Evolutionary conservation across 257 asterid genomes (phyloP).

Genomic region (Solanum habrochaites): DNA sequence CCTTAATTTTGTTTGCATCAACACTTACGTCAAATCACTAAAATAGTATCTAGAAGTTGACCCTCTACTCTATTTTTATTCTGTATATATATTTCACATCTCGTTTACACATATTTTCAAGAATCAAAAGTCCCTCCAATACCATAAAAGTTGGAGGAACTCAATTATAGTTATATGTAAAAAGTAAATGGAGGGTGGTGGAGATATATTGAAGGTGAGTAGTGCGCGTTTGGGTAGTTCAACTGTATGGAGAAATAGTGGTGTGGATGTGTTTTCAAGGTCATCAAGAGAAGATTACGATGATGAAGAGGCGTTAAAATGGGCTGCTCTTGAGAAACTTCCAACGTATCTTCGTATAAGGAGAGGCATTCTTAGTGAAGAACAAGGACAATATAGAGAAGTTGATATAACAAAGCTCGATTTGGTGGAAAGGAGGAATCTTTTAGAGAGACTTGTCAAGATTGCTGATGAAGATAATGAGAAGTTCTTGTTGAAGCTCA

Average conservation of each 20-base stretch:
- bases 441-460: slow-evolving; percentile 52
- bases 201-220: slow-evolving; percentile 25
- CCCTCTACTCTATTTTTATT: neutral
- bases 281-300: slow-evolving; percentile 48
- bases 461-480: slow-evolving; percentile 79
- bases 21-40: slow-evolving; percentile 22
- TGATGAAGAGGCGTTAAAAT: slow-evolving; percentile 78
- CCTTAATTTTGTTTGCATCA: slow-evolving; percentile 15
- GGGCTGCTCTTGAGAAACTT: slow-evolving; percentile 85
- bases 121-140: slow-evolving; percentile 15
- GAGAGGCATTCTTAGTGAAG: slow-evolving; percentile 54
- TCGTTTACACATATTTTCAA: neutral
- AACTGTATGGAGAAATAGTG: slow-evolving; percentile 65
- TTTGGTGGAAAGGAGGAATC: slow-evolving; percentile 42
- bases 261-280: slow-evolving; percentile 48
- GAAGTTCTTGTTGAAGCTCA: slow-evolving; percentile 59
- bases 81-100: neutral
- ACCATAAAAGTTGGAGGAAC: no score
- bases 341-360: slow-evolving; percentile 62
- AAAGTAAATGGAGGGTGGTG: slow-evolving; percentile 43
- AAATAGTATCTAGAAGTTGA: slow-evolving; percentile 2
- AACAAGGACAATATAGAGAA: slow-evolving; percentile 40
- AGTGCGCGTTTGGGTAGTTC: slow-evolving; percentile 62
- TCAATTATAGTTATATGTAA: neutral
- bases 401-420: slow-evolving; percentile 59